These are phyloP conservation scores for Aspergillus awamori DNA, from an alignment of 2,329 filamentous ascomycete species.

Conservation along the genomic window DNA sequence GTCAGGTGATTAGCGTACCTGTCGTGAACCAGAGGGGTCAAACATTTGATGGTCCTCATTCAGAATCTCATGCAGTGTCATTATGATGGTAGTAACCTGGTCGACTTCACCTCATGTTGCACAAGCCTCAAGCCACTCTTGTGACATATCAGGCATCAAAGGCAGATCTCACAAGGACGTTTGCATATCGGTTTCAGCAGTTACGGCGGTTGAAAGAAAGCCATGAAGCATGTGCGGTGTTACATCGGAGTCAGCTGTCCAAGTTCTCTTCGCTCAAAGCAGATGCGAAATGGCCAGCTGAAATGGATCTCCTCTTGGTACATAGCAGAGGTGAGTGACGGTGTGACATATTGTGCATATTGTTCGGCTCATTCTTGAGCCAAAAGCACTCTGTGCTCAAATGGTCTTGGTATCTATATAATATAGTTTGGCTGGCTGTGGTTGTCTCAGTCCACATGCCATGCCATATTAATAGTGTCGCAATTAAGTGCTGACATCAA, in stretches of 20 bases:
- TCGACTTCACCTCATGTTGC: too few relatives aligned
- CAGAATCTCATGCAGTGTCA: too few relatives aligned
- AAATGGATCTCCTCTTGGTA: not conserved
- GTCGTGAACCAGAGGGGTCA: too few relatives aligned
- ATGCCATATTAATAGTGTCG: not conserved
- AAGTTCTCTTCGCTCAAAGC: not conserved
- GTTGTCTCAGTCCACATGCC: not conserved
- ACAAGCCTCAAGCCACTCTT: too few relatives aligned
- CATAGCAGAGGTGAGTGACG: not conserved
- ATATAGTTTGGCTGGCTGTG: not conserved
- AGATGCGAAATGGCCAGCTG: not conserved
- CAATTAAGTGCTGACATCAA: conserved; percentile 5
- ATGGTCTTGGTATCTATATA: too few relatives aligned
- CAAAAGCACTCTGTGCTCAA: not conserved
- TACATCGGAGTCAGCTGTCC: not conserved
- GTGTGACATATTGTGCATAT: not conserved
- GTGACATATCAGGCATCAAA: not conserved
- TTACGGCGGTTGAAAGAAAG: not conserved
- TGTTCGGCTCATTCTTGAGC: not conserved
- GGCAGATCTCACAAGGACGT: not conserved
- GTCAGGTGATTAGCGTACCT: not conserved
- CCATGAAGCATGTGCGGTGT: not conserved
- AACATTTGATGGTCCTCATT: too few relatives aligned
- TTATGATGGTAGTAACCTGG: too few relatives aligned
- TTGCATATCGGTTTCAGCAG: too few relatives aligned